phyloP scores from a whole-genome alignment of 139 green algal species.

The Volvox reticuliferus region DNA sequence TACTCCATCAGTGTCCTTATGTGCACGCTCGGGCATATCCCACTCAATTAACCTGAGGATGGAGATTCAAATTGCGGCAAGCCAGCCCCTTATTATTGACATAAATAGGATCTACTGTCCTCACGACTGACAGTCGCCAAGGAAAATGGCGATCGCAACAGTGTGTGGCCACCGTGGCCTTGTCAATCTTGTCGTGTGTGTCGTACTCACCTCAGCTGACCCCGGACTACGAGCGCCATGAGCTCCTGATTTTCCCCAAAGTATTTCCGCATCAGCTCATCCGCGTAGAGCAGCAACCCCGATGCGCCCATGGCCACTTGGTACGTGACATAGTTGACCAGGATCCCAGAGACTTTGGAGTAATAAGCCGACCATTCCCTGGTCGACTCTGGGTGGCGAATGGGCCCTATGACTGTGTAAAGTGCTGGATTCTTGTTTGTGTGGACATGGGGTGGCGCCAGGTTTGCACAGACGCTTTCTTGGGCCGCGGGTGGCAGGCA shows the following conservation, averaged over 20 bases:
- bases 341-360: background rate
- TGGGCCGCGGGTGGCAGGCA: background rate
- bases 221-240: background rate
- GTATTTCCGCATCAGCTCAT: background rate
- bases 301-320: conserved; percentile 13
- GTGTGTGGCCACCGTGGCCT: too few relatives aligned
- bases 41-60: background rate
- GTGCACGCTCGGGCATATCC: background rate
- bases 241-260: background rate
- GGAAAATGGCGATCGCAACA: too few relatives aligned
- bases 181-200: background rate
- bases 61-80: too few relatives aligned
- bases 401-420: background rate
- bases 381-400: background rate
- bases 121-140: too few relatives aligned
- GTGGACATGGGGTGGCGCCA: background rate
- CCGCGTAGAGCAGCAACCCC: conserved; percentile 31
- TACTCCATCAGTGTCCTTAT: background rate
- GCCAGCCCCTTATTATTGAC: too few relatives aligned
- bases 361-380: background rate
- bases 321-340: conserved; percentile 25
- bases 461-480: background rate
- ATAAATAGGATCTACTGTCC: too few relatives aligned
- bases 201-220: background rate
- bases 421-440: background rate